These are phyloP conservation scores for Curvularia verruculosa DNA, from an alignment of 2,329 filamentous ascomycete genomes.

Conservation along the genomic window DNA sequence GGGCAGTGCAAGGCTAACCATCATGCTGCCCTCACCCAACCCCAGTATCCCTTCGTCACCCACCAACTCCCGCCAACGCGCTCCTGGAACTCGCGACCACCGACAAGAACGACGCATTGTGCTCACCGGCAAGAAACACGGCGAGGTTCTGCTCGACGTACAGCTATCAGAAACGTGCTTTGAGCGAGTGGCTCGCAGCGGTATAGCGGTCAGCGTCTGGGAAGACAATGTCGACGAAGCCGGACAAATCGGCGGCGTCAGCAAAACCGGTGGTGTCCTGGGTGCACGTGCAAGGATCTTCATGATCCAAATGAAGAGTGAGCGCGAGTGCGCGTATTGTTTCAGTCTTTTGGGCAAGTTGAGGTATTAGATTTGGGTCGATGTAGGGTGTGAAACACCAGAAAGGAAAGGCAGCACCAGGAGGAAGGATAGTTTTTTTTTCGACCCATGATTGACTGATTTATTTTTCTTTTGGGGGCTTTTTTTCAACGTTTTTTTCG, in stretches of 20 bases:
- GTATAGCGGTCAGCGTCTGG: constrained; percentile 89
- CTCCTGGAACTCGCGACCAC: constrained; percentile 47
- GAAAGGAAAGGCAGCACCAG: too few species aligned
- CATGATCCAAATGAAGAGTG: constrained; percentile 65
- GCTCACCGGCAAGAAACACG: constrained; percentile 72
- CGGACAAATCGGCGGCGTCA: constrained; percentile 66
- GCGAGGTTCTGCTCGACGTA: constrained; percentile 76
- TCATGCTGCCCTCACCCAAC: constrained; percentile 69
- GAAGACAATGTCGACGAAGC: constrained; percentile 59
- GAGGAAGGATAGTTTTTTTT: too few species aligned
- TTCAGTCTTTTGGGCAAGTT: constrained; percentile 58
- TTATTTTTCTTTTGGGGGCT: too few species aligned
- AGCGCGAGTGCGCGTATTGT: constrained; percentile 57
- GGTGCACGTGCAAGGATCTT: constrained; percentile 64
- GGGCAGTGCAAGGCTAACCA: constrained; percentile 81
- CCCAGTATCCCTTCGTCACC: constrained; percentile 55
- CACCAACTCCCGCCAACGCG: constrained; percentile 38
- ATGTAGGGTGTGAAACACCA: too few species aligned
- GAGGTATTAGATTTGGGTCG: constrained; percentile 48
- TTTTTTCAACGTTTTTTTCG: too few species aligned
- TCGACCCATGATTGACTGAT: too few species aligned
- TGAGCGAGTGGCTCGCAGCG: constrained; percentile 79
- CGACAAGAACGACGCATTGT: constrained; percentile 82
- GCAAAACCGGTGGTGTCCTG: constrained; percentile 62
- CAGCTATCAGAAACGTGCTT: constrained; percentile 85